Conservation (phyloP, 805 yeast genomes). For the Lipomyces starkeyi region DNA sequence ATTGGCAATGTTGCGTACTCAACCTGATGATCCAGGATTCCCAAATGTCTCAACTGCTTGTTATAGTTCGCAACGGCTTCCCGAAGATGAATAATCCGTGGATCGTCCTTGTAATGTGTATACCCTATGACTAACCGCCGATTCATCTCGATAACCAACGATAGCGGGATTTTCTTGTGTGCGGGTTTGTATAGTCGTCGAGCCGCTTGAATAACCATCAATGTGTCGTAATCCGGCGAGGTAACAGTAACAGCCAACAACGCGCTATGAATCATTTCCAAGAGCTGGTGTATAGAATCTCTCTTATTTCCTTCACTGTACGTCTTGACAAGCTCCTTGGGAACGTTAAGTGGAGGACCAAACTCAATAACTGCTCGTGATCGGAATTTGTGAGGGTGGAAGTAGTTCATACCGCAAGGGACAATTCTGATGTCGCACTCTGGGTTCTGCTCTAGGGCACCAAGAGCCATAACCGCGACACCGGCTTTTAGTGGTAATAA, state of each 20-base stretch:
- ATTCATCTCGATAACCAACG: slow-evolving; percentile 87
- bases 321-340: slow-evolving; percentile 63
- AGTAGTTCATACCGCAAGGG: slow-evolving; percentile 97
- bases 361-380: slow-evolving; percentile 95
- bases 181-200: slow-evolving; percentile 84
- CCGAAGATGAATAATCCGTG: slow-evolving; percentile 65
- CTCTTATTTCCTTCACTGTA: slow-evolving; percentile 67
- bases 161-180: slow-evolving; percentile 72
- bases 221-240: slow-evolving; percentile 85
- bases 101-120: slow-evolving; percentile 71
- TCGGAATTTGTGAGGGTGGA: slow-evolving; percentile 93
- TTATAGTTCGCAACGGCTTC: slow-evolving; percentile 74
- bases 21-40: slow-evolving; percentile 77
- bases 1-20: slow-evolving; percentile 59
- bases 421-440: slow-evolving; percentile 81
- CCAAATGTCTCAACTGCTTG: slow-evolving; percentile 63
- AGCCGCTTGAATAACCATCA: slow-evolving; percentile 89
- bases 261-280: slow-evolving; percentile 74
- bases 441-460: slow-evolving; percentile 83
- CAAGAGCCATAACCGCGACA: slow-evolving; percentile 97
- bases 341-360: slow-evolving; percentile 82
- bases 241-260: slow-evolving; percentile 85
- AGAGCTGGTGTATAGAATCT: slow-evolving; percentile 73
- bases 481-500: slow-evolving; percentile 94
- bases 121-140: slow-evolving; percentile 85